A percentile compares a stretch with the other conserved stretches of the same genome.
These are phyloP conservation scores for Perkinsela sp. DNA, from an alignment of 208 protist genomes.

Conservation along the genomic window DNA sequence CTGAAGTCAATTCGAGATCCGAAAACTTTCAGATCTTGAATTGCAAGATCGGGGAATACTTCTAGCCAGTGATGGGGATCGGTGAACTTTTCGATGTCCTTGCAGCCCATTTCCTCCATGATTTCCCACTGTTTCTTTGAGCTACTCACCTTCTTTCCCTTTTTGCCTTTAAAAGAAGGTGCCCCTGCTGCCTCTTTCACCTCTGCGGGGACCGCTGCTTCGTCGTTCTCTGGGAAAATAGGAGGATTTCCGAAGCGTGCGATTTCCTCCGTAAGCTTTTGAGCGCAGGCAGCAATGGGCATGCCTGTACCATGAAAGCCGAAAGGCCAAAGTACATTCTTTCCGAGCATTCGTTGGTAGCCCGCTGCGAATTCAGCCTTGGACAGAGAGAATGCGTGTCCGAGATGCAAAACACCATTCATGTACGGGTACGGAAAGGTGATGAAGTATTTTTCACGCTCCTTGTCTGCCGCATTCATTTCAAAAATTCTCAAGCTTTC, in stretches of 20 bases:
- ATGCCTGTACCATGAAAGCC: constrained; percentile 99
- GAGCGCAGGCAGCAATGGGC: constrained; percentile 94
- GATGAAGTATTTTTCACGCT: constrained; percentile 73
- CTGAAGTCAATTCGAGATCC: constrained; percentile 89
- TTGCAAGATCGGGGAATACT: constrained; percentile 90
- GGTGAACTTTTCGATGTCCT: constrained; percentile 80
- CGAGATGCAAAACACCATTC: constrained; percentile 94
- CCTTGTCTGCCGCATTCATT: constrained; percentile 12
- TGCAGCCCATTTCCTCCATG: constrained; percentile 78
- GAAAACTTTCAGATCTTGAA: constrained; percentile 73
- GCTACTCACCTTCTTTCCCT: constrained; percentile 59
- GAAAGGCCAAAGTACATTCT: constrained; percentile 95
- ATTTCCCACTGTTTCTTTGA: constrained; percentile 89
- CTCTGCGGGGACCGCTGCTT: constrained; percentile 9
- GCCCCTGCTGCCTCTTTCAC: constrained; percentile 9
- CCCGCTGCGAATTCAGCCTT: constrained; percentile 94
- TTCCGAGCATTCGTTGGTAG: constrained; percentile 88
- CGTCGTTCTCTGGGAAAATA: constrained; percentile 28
- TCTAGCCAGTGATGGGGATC: constrained; percentile 90
- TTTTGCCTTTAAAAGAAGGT: constrained; percentile 18
- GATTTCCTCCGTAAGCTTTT: constrained; percentile 79
- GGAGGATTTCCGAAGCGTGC: constrained; percentile 57
- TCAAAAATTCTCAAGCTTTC: constrained; percentile 31
- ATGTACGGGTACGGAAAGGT: constrained; percentile 99
- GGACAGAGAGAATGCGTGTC: constrained; percentile 94